Conservation (phyloP, 345 rosid genomes). For the Populus nigra region DNA sequence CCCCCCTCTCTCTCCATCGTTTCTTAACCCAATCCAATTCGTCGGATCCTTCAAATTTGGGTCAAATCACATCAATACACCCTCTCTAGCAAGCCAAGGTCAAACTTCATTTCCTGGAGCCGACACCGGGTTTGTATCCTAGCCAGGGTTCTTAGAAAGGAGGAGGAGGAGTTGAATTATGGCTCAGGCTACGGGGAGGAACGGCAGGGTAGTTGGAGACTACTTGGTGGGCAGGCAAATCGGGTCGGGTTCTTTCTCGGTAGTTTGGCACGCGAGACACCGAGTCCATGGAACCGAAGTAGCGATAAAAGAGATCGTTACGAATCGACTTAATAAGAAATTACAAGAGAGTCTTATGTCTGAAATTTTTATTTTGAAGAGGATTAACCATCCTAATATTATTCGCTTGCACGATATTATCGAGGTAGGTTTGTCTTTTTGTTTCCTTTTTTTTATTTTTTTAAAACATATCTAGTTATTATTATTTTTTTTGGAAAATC, state of each 20-base stretch:
- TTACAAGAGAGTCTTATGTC: conserved; percentile 87
- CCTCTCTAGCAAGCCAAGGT: neutral
- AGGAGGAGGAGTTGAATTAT: conserved; percentile 17
- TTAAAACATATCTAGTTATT: neutral
- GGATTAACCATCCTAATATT: conserved; percentile 81
- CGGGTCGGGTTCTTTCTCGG: conserved; percentile 98
- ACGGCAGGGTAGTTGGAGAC: conserved; percentile 78
- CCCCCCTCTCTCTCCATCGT: neutral
- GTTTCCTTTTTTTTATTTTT: neutral
- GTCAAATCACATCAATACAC: neutral
- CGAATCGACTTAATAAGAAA: conserved; percentile 64
- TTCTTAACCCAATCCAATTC: neutral
- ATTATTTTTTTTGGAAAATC: neutral
- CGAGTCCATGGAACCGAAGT: conserved; percentile 84
- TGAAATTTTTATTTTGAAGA: conserved; percentile 72
- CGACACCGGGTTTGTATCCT: neutral
- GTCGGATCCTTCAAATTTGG: neutral
- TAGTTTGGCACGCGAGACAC: conserved; percentile 93
- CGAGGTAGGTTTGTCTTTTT: conserved; percentile 70
- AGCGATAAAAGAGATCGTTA: conserved; percentile 91
- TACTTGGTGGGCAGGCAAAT: conserved; percentile 72
- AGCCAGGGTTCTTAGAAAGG: neutral
- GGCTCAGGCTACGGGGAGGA: conserved; percentile 62
- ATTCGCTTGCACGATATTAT: conserved; percentile 82
- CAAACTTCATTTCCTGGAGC: neutral